A percentile compares a stretch with the other conserved stretches of the same genome.
Evolutionary conservation across 2,329 filamentous ascomycete genomes (phyloP).

Genomic region (Saccharata proteae): DNA sequence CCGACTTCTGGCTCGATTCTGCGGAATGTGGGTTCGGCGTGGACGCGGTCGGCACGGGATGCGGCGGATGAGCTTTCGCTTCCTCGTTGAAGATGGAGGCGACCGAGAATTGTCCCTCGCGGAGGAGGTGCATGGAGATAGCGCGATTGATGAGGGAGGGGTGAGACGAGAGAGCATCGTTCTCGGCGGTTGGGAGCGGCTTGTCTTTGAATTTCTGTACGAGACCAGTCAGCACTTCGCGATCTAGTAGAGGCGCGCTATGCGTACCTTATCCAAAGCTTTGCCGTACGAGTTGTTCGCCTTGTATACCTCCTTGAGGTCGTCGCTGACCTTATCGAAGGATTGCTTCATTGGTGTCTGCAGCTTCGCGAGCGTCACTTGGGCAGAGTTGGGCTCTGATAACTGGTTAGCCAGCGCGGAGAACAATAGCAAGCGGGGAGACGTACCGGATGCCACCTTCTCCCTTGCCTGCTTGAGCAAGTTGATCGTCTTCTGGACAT

Average conservation of each 20-base stretch:
- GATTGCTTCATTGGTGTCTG: conserved; percentile 75
- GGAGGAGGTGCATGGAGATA: conserved; percentile 90
- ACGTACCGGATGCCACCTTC: conserved; percentile 51
- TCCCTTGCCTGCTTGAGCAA: conserved; percentile 62
- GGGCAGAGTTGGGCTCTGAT: conserved; percentile 56
- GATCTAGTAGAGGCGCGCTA: neutral
- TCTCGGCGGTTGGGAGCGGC: conserved; percentile 61
- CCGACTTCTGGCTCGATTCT: conserved; percentile 25
- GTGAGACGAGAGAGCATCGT: conserved; percentile 67
- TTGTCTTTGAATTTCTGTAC: conserved; percentile 47
- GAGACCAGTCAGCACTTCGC: conserved; percentile 7
- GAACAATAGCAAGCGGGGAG: conserved; percentile 2
- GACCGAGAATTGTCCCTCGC: conserved; percentile 85
- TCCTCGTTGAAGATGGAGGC: conserved; percentile 77
- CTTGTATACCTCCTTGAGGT: conserved; percentile 72
- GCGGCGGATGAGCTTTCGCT: conserved; percentile 37
- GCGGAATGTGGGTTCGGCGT: conserved; percentile 21
- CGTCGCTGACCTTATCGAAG: conserved; percentile 68
- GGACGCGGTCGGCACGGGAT: conserved; percentile 24
- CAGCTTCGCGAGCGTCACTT: conserved; percentile 66
- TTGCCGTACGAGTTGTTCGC: conserved; percentile 76
- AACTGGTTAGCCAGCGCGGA: conserved; percentile 18
- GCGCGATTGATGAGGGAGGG: conserved; percentile 76
- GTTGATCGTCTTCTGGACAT: conserved; percentile 76
- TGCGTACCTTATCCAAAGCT: conserved; percentile 62